Evolutionary conservation across 2,329 filamentous ascomycete genomes (phyloP).

Genomic region (Dothideomycetidae sp.): DNA sequence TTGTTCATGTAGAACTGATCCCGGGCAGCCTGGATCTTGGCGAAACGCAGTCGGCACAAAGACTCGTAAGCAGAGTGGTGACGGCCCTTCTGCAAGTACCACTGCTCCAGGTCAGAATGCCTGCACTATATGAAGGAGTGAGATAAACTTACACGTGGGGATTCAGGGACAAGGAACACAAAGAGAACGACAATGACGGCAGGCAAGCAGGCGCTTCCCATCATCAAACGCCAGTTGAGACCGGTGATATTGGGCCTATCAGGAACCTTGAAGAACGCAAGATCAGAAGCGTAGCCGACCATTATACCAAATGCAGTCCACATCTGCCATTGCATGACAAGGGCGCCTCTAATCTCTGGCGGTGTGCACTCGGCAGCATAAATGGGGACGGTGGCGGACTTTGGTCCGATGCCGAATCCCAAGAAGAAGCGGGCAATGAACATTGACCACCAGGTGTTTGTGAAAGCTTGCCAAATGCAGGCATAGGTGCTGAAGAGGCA

Average conservation of each 20-base stretch:
- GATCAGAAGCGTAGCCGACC: constrained; percentile 28
- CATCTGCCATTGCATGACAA: constrained; percentile 35
- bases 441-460: constrained; percentile 11
- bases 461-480: constrained; percentile 18
- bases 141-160: constrained; percentile 18
- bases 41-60: constrained; percentile 22
- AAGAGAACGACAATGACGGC: constrained; percentile 20
- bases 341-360: constrained; percentile 26
- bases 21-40: constrained; percentile 25
- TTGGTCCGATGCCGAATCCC: constrained; percentile 29
- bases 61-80: constrained; percentile 25
- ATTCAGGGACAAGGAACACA: constrained; percentile 32
- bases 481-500: constrained; percentile 45
- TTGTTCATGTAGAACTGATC: constrained; percentile 26
- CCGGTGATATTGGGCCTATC: constrained; percentile 32
- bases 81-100: constrained; percentile 27
- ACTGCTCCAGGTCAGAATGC: constrained; percentile 11
- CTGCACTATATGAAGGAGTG: no score
- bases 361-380: constrained; percentile 27
- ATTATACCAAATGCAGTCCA: constrained; percentile 33
- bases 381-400: constrained; percentile 32
- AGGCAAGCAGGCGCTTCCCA: constrained; percentile 30
- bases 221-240: constrained; percentile 27
- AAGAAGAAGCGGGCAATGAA: constrained; percentile 12
- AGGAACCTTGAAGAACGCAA: constrained; percentile 30